Evolutionary conservation across 805 yeast species (phyloP).

Genomic region (Lachancea thermotolerans): DNA sequence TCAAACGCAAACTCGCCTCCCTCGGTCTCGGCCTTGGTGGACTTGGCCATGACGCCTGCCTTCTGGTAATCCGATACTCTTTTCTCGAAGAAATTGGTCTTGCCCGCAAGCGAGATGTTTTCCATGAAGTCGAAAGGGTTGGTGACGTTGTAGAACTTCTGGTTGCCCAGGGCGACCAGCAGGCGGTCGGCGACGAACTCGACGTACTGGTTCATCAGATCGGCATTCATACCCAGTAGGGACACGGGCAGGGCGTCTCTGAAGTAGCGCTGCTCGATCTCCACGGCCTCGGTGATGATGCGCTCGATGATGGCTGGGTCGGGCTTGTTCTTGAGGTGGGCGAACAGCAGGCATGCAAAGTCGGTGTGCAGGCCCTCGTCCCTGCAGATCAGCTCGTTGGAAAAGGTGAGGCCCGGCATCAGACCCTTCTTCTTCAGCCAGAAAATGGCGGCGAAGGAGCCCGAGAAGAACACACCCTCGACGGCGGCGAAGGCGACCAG

Average conservation of each 20-base stretch:
- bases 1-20: slow-evolving; percentile 71
- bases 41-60: slow-evolving; percentile 95
- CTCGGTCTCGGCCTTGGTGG: slow-evolving; percentile 42
- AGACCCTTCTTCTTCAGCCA: slow-evolving; percentile 99
- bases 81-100: slow-evolving; percentile 98
- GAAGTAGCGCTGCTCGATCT: slow-evolving; percentile 88
- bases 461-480: slow-evolving; percentile 97
- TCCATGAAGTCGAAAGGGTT: slow-evolving; percentile 99
- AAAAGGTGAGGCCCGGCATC: slow-evolving; percentile 98
- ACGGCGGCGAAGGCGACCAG: slow-evolving; percentile 98
- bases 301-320: slow-evolving; percentile 67
- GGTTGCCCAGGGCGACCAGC: slow-evolving; percentile 83
- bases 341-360: slow-evolving; percentile 91
- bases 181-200: slow-evolving; percentile 97
- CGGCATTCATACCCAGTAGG: slow-evolving; percentile 89
- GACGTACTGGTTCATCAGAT: slow-evolving; percentile 94
- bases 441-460: slow-evolving; percentile 96
- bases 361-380: slow-evolving; percentile 99
- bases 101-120: slow-evolving; percentile 96
- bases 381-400: slow-evolving; percentile 94
- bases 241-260: slow-evolving; percentile 93
- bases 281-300: slow-evolving; percentile 92
- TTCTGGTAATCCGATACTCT: slow-evolving; percentile 98
- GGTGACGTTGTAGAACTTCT: slow-evolving; percentile 76
- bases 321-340: slow-evolving; percentile 90